Evolutionary conservation across 495 filamentous ascomycete species (phyloP).

Genomic region (Hypoxylon lienhwacheense): DNA sequence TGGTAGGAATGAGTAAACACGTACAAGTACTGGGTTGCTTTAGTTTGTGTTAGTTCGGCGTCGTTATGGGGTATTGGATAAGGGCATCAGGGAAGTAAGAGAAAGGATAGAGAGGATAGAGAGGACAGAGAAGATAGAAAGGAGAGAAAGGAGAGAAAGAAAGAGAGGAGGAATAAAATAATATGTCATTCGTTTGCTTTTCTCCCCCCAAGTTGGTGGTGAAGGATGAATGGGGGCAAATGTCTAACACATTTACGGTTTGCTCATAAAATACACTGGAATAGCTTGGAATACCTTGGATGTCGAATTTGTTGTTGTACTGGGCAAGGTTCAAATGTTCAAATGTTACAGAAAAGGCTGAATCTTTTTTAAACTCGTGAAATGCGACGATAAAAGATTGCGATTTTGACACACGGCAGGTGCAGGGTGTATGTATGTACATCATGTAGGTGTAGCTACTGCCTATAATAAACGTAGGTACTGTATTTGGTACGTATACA

Average conservation of each 20-base stretch:
- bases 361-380: slow-evolving; percentile 16
- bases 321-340: background rate
- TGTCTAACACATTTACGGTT: slow-evolving; percentile 28
- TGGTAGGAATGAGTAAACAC: background rate
- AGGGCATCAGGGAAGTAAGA: no score
- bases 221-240: background rate
- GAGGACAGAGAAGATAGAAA: background rate
- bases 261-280: no score
- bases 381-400: slow-evolving; percentile 30
- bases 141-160: slow-evolving; percentile 1
- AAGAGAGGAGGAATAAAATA: slow-evolving; percentile 1
- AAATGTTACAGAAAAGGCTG: slow-evolving; percentile 27
- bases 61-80: no score
- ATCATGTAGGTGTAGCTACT: background rate
- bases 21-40: no score
- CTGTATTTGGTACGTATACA: no score
- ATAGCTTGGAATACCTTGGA: slow-evolving; percentile 26
- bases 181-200: slow-evolving; percentile 14
- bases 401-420: slow-evolving; percentile 29
- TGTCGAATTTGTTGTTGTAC: slow-evolving; percentile 8
- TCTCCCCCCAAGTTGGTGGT: background rate
- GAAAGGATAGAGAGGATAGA: no score
- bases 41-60: no score
- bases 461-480: slow-evolving; percentile 4
- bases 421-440: no score